phyloP scores from a whole-genome alignment of 2,329 filamentous ascomycete genomes.

The Penicillium sp. region DNA sequence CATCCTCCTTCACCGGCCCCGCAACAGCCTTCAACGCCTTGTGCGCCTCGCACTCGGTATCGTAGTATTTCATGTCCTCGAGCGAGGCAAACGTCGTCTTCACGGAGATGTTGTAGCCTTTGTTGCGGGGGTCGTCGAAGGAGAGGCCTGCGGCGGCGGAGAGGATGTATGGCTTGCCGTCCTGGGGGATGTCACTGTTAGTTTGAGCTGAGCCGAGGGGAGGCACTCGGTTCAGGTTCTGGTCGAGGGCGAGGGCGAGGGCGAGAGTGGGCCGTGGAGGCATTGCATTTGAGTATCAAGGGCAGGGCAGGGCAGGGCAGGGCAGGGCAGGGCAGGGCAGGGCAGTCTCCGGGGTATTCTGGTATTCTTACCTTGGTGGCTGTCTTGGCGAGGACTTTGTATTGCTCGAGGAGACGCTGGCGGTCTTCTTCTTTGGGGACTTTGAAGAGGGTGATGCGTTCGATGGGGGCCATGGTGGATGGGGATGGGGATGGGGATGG shows the following conservation, averaged over 20 bases:
- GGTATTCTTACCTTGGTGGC: conserved; percentile 45
- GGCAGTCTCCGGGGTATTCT: too few relatives aligned
- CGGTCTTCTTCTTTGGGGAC: conserved; percentile 51
- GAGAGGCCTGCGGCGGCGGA: conserved; percentile 58
- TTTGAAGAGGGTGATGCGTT: conserved; percentile 58
- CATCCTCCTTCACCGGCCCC: conserved; percentile 37
- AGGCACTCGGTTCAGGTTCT: too few relatives aligned
- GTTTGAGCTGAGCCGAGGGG: too few relatives aligned
- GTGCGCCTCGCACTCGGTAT: conserved; percentile 61
- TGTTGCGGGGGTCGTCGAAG: conserved; percentile 60
- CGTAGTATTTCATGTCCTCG: conserved; percentile 72
- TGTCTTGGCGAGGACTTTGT: conserved; percentile 46
- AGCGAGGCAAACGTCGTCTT: conserved; percentile 65
- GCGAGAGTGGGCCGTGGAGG: too few relatives aligned
- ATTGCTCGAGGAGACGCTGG: conserved; percentile 47
- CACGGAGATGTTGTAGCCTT: conserved; percentile 67
- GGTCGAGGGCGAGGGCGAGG: too few relatives aligned
- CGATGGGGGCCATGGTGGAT: conserved; percentile 41
- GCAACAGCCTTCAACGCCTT: conserved; percentile 47
- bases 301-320: too few relatives aligned
- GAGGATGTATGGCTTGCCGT: conserved; percentile 71
- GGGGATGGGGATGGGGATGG: background rate
- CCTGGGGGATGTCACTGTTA: conserved; percentile 49
- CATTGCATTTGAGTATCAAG: too few relatives aligned
- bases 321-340: too few relatives aligned